phyloP scores from a whole-genome alignment of 306 rosid species.

The Vigna nakashimae region DNA sequence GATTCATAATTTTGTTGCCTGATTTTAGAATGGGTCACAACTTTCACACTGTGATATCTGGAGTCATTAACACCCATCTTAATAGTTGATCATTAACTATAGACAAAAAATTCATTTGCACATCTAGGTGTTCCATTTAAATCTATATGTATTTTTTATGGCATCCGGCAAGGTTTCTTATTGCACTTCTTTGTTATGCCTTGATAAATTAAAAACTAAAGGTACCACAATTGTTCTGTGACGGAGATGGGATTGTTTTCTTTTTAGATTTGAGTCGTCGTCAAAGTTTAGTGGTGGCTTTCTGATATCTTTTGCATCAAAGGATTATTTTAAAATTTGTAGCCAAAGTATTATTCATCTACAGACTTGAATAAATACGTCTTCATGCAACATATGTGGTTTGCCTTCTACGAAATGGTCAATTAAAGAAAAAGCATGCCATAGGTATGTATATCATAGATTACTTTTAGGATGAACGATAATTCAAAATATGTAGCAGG shows the following conservation, averaged over 20 bases:
- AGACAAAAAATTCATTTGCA: constrained; percentile 1
- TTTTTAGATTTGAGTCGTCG: neutral
- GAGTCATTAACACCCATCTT: neutral
- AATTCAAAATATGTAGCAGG: constrained; percentile 5
- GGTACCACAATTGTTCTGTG: constrained; percentile 8
- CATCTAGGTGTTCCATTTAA: neutral
- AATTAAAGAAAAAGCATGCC: constrained; percentile 9
- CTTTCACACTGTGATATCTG: constrained; percentile 10
- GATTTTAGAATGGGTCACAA: constrained; percentile 23
- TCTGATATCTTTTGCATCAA: constrained; percentile 16
- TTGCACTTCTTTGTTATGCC: constrained; percentile 27
- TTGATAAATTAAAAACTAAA: neutral
- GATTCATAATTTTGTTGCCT: constrained; percentile 21
- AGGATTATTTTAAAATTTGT: constrained; percentile 8
- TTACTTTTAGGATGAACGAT: constrained; percentile 14
- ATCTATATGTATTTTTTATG: constrained; percentile 18
- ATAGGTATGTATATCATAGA: constrained; percentile 6
- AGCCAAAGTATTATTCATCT: constrained; percentile 7
- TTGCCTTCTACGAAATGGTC: constrained; percentile 9
- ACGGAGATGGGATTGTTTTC: constrained; percentile 11
- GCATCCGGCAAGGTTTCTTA: neutral
- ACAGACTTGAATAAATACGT: constrained; percentile 18
- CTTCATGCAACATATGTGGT: constrained; percentile 5
- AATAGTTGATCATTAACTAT: constrained; percentile 1
- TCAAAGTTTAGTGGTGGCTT: neutral